phyloP scores from a whole-genome alignment of 257 asterid genomes.

The Petrea volubilis region DNA sequence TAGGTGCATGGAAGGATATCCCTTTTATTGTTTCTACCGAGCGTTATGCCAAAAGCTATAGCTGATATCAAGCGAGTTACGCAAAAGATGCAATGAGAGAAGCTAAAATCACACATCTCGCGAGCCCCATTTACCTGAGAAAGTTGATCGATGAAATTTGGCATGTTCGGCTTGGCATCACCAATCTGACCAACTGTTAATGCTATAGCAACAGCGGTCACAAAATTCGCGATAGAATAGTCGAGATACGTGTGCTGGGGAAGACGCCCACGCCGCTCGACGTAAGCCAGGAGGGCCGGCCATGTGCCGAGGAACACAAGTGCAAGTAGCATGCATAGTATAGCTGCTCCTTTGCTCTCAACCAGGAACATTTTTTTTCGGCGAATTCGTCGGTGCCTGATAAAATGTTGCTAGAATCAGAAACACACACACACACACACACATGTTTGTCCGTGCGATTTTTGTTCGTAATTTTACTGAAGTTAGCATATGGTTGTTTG shows the following conservation, averaged over 20 bases:
- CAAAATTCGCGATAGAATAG: slow-evolving; percentile 36
- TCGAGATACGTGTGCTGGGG: slow-evolving; percentile 64
- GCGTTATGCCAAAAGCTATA: no score
- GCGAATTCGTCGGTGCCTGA: not conserved
- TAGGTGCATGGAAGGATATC: no score
- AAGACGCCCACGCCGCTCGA: slow-evolving; percentile 59
- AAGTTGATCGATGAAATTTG: slow-evolving; percentile 42
- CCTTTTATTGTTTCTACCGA: no score
- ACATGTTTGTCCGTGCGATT: not conserved
- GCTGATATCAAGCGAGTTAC: no score
- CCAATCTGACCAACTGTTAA: slow-evolving; percentile 52
- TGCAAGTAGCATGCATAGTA: slow-evolving; percentile 50
- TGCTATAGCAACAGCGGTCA: slow-evolving; percentile 45
- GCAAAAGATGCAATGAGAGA: no score
- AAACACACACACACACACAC: not conserved
- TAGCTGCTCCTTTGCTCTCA: slow-evolving; percentile 60
- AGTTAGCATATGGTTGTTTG: no score
- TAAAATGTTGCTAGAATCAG: not conserved
- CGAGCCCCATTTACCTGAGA: slow-evolving; percentile 42
- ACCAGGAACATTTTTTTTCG: slow-evolving; percentile 39
- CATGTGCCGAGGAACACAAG: slow-evolving; percentile 54
- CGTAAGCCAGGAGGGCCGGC: slow-evolving; percentile 47
- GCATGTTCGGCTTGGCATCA: slow-evolving; percentile 23
- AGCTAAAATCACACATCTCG: no score
- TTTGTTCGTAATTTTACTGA: not conserved